Evolutionary conservation across 2,329 filamentous ascomycete genomes (phyloP), one percentile per base, ranked within the genome.

Genomic region (Chrysoporthe cubensis): DNA sequence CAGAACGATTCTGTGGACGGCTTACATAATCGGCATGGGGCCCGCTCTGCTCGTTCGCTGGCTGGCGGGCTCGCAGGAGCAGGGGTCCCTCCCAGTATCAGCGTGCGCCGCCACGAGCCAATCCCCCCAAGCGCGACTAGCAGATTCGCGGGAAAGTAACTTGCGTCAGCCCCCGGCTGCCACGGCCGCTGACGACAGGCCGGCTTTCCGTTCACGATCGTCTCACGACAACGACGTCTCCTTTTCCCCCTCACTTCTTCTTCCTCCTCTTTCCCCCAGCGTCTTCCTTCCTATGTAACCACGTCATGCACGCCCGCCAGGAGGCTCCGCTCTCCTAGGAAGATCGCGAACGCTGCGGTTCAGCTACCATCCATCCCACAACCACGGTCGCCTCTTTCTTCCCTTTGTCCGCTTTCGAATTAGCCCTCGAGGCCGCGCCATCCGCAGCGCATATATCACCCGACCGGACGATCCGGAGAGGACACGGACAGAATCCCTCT

Each of bases 1-100:
- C 62, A 57, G 52, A 50, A 61, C 42, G 48, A 66, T 69, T 69
- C 68, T 69, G 68, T 69, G 68, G 67, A 61, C 59, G 26, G 68
- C 62, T 69, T 69, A 69, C 62, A 21, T 67, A 69, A 67, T 26
- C 26, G 48, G 8, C 34, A 7, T 16, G 14, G 56, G 56, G 13
- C 18, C 32, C 34, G 40, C 43, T 62, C 42, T 62, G 37, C 9
- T 7, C 37, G 6, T 6, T 40, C 37, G 37, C 37, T 40, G 9
- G 37, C 37, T 40, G 37, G 37, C 37, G 37, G 37, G 37, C 6
- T 6, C 37, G 37, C 18, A 16, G 2, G 37, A 18, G 14, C 16
- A 13, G 32, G 34, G 4, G 37, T 43, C 18, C 37, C 48, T 54
- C 37, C 11, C 62, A 54, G 44, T 18, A 62, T 43, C 32, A 32